These are phyloP conservation scores for Penicillium fimorum DNA, from an alignment of 495 filamentous ascomycete genomes.

Conservation along the genomic window DNA sequence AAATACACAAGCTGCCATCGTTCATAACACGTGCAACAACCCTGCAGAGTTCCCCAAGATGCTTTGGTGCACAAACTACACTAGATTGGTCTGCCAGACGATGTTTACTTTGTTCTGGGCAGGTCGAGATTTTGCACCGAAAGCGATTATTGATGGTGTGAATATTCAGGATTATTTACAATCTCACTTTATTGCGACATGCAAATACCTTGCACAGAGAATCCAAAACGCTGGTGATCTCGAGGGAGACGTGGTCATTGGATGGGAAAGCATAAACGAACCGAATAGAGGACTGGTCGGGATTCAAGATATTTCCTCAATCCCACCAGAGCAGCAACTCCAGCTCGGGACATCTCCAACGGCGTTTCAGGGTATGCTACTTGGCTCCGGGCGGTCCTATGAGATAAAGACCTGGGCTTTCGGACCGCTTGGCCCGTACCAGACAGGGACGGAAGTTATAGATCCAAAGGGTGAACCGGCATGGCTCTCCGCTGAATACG, in stretches of 20 bases:
- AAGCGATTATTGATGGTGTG: conserved; percentile 88
- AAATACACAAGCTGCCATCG: conserved; percentile 85
- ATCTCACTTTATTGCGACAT: conserved; percentile 77
- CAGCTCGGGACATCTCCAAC: conserved; percentile 94
- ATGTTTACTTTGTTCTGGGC: conserved; percentile 96
- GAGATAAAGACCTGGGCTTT: conserved; percentile 92
- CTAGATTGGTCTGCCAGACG: conserved; percentile 77
- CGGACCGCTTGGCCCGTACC: conserved; percentile 86
- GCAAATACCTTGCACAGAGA: conserved; percentile 72
- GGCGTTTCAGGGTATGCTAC: conserved; percentile 89
- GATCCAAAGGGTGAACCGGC: conserved; percentile 83
- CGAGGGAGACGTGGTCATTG: conserved; percentile 86
- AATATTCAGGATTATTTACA: conserved; percentile 98
- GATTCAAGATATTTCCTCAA: conserved; percentile 74
- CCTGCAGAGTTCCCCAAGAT: conserved; percentile 91
- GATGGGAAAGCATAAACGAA: conserved; percentile 95
- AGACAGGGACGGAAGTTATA: conserved; percentile 78
- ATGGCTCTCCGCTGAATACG: conserved; percentile 78
- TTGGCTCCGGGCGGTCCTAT: conserved; percentile 81
- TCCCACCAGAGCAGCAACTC: conserved; percentile 85
- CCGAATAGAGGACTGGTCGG: conserved; percentile 87
- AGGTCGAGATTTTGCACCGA: conserved; percentile 88
- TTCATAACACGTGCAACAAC: conserved; percentile 91
- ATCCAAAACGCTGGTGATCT: conserved; percentile 91
- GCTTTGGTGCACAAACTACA: conserved; percentile 99